A percentile compares a stretch with the other conserved stretches of the same genome.
These are phyloP conservation scores for Cyberlindnera lachancei DNA, from an alignment of 805 yeast species.

Conservation along the genomic window DNA sequence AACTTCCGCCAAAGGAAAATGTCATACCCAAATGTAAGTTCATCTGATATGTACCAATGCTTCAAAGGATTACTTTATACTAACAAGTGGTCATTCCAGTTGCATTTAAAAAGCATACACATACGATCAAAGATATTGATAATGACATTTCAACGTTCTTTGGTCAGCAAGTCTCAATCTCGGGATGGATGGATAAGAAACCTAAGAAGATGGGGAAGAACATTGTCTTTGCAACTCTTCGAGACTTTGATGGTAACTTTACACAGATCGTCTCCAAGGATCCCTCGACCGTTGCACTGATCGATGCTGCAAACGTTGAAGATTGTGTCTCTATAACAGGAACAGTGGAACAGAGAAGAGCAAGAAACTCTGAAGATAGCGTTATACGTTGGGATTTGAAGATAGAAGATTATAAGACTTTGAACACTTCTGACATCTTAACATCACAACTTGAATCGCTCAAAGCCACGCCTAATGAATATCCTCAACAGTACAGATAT, in stretches of 20 bases:
- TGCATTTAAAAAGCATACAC: conserved; percentile 19
- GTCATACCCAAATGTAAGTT: conserved; percentile 2
- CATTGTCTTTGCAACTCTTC: conserved; percentile 62
- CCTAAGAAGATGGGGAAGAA: conserved; percentile 62
- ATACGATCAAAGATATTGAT: conserved; percentile 10
- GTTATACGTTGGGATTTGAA: conserved; percentile 47
- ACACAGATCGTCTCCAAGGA: conserved; percentile 48
- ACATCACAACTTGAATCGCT: conserved; percentile 64
- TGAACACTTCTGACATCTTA: conserved; percentile 56
- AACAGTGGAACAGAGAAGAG: conserved; percentile 28
- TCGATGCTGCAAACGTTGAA: conserved; percentile 54
- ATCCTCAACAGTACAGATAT: conserved; percentile 77
- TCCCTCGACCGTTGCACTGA: conserved; percentile 26
- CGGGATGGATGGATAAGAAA: conserved; percentile 80
- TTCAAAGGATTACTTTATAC: too few species aligned
- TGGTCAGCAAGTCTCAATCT: conserved; percentile 36
- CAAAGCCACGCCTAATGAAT: conserved; percentile 44
- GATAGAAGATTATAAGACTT: conserved; percentile 40
- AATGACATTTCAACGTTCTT: conserved; percentile 1
- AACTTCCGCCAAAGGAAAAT: conserved; percentile 3
- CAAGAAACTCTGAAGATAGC: conserved; percentile 12
- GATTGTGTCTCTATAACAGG: conserved; percentile 71
- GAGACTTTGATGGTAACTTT: conserved; percentile 65
- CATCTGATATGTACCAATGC: too few species aligned
- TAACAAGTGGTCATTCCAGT: too few species aligned